Percentiles rank a stretch among this genome's conserved stretches.
These are phyloP conservation scores for Ophiostoma ulmi DNA, from an alignment of 2,329 filamentous ascomycete species.

Conservation along the genomic window DNA sequence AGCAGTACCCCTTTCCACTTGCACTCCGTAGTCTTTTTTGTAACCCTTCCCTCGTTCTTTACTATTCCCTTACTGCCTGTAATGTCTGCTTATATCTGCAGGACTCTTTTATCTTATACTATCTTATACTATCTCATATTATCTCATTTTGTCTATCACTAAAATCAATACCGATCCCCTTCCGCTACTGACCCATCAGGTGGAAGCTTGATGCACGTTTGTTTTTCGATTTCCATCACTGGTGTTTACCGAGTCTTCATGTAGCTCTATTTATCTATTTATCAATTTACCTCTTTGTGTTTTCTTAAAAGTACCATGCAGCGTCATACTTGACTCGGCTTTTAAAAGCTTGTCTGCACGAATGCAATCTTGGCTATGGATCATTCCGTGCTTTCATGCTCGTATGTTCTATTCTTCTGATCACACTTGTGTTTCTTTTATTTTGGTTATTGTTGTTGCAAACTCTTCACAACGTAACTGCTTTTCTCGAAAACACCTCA, in stretches of 20 bases:
- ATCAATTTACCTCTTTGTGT: background rate
- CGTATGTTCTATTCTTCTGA: background rate
- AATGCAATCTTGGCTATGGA: slow-evolving; percentile 12
- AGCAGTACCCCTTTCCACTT: background rate
- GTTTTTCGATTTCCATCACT: slow-evolving; percentile 1
- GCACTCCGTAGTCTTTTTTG: background rate
- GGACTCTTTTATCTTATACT: background rate
- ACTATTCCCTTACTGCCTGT: background rate
- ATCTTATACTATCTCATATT: background rate
- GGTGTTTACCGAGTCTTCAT: background rate
- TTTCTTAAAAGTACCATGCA: background rate
- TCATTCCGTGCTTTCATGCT: background rate
- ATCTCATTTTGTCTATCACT: background rate
- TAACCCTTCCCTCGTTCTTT: background rate
- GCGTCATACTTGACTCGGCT: background rate
- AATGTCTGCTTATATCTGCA: background rate
- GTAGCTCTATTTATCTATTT: background rate
- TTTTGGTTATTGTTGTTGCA: too few relatives aligned
- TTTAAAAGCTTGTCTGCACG: slow-evolving; percentile 2
- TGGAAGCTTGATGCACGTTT: slow-evolving; percentile 6
- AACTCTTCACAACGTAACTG: too few relatives aligned
- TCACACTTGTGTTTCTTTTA: background rate
- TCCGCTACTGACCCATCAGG: background rate
- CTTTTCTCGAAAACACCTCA: too few relatives aligned
- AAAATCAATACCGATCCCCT: background rate